These are phyloP conservation scores for Leishmania martiniquensis DNA, from an alignment of 208 protist genomes.

Conservation along the genomic window DNA sequence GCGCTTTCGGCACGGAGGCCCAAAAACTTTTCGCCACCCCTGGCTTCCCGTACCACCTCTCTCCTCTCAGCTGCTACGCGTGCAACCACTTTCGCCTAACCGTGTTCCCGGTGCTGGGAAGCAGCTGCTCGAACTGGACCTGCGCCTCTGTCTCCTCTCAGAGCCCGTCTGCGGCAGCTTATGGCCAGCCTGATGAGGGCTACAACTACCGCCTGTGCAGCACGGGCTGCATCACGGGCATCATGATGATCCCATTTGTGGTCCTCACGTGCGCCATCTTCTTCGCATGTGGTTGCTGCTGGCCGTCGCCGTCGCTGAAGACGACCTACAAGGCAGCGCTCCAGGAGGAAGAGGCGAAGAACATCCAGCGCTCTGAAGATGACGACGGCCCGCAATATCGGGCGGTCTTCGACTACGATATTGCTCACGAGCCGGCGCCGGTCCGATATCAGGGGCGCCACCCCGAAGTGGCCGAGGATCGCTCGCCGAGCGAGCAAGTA, in stretches of 20 bases:
- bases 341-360: slow-evolving; percentile 16
- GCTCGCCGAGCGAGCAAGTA: not conserved
- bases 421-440: slow-evolving; percentile 18
- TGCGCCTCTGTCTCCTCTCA: slow-evolving; percentile 34
- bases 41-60: slow-evolving; percentile 40
- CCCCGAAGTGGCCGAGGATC: not conserved
- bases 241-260: slow-evolving; percentile 50
- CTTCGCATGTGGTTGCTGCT: slow-evolving; percentile 46
- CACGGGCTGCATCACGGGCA: slow-evolving; percentile 44
- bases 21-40: slow-evolving; percentile 33
- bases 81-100: slow-evolving; percentile 43
- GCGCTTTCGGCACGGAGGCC: not conserved
- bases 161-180: slow-evolving; percentile 12
- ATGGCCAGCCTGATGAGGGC: slow-evolving; percentile 38
- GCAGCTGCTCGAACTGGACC: slow-evolving; percentile 24
- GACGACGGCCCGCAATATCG: slow-evolving; percentile 16
- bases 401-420: not conserved
- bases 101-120: slow-evolving; percentile 13
- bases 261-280: slow-evolving; percentile 36
- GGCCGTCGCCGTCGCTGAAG: slow-evolving; percentile 55
- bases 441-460: slow-evolving; percentile 3
- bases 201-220: slow-evolving; percentile 61
- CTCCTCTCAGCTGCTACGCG: slow-evolving; percentile 38
- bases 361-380: slow-evolving; percentile 6
- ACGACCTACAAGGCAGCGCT: slow-evolving; percentile 31